phyloP scores from a whole-genome alignment of 176 grass and related monocot genomes.

The Zoysia japonica region DNA sequence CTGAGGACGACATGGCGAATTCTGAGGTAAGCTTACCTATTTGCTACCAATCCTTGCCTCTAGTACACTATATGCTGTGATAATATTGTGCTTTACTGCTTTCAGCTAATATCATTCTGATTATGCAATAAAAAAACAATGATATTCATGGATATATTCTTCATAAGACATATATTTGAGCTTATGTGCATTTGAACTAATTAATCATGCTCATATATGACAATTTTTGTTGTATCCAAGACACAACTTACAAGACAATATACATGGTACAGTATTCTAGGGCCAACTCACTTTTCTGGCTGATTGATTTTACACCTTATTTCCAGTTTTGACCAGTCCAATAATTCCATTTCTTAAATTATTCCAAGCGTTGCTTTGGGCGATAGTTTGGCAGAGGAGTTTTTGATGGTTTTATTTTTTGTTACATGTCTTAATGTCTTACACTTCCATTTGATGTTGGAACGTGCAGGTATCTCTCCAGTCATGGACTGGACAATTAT shows the following conservation, averaged over 20 bases:
- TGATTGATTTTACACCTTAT: constrained; percentile 8
- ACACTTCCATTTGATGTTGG: constrained; percentile 23
- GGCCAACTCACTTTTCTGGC: neutral
- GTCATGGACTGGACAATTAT: constrained; percentile 74
- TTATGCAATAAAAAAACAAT: neutral
- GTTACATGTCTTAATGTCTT: constrained; percentile 1
- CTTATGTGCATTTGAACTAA: neutral
- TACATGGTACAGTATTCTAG: neutral
- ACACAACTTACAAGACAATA: neutral
- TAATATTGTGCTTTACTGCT: neutral
- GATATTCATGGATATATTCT: neutral
- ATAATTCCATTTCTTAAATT: constrained; percentile 10
- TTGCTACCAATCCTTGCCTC: neutral
- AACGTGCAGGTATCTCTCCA: constrained; percentile 72
- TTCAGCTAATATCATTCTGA: neutral
- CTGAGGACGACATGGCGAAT: constrained; percentile 56
- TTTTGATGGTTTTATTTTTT: neutral
- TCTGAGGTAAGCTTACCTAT: constrained; percentile 52
- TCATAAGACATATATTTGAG: neutral
- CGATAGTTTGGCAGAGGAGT: neutral
- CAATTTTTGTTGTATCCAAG: neutral
- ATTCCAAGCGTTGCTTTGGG: neutral
- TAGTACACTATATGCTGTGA: too few species aligned
- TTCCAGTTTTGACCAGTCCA: neutral
- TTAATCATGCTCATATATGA: neutral